Evolutionary conservation across 192 early-diverging fungal species (phyloP).

Genomic region (Cetraspora pellucida): DNA sequence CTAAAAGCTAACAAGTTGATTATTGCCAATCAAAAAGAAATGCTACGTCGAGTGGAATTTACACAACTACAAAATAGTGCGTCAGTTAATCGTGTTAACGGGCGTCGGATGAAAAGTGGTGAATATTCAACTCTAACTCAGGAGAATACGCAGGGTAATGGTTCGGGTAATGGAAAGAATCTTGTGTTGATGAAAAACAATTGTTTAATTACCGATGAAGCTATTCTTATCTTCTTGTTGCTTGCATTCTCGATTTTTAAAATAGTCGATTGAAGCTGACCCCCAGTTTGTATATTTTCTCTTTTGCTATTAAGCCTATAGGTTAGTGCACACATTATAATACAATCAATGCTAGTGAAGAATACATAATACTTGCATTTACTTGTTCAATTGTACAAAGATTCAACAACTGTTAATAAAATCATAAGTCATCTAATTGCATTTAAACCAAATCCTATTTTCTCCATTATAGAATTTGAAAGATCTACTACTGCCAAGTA

Average conservation of each 20-base stretch:
- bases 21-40: conserved; percentile 17
- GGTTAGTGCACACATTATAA: neutral
- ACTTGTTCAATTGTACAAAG: no score
- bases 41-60: neutral
- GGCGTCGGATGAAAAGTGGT: neutral
- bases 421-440: no score
- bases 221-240: conserved; percentile 10
- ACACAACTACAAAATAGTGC: neutral
- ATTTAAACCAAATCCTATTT: no score
- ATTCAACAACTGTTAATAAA: no score
- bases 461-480: no score
- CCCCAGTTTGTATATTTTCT: neutral
- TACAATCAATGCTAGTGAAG: neutral
- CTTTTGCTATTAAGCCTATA: conserved; percentile 2
- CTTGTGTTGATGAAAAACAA: neutral
- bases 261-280: conserved; percentile 5
- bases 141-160: neutral
- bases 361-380: no score
- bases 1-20: neutral
- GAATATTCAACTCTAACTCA: neutral
- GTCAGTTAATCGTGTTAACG: neutral
- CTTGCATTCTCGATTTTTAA: conserved; percentile 12
- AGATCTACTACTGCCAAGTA: no score
- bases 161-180: neutral
- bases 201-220: conserved; percentile 14